A percentile compares a stretch with the other conserved stretches of the same genome.
Conservation (phyloP, 441 rosid genomes). For the Mallotus repandus region DNA sequence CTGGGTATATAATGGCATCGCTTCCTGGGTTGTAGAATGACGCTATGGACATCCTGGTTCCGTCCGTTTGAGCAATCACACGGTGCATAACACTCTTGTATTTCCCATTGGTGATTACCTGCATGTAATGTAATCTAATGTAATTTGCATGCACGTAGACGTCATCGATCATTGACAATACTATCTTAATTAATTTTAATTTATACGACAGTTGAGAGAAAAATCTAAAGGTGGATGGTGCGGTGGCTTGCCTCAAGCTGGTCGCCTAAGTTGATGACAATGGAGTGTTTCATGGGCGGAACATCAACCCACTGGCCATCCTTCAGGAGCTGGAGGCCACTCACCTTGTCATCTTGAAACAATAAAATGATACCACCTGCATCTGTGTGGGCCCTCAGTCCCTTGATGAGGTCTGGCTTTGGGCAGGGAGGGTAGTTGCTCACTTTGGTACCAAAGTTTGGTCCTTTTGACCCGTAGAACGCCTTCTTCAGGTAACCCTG, state of each 20-base stretch:
- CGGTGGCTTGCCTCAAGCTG: conserved; percentile 67
- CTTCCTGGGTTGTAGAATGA: conserved; percentile 94
- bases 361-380: conserved; percentile 90
- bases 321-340: conserved; percentile 93
- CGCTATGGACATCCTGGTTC: conserved; percentile 83
- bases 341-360: conserved; percentile 79
- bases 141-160: too few relatives aligned
- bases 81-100: conserved; percentile 88
- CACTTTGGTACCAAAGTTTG: conserved; percentile 86
- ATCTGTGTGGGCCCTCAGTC: conserved; percentile 90
- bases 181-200: too few relatives aligned
- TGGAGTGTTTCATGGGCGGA: conserved; percentile 89
- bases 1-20: conserved; percentile 82
- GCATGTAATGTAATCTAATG: not conserved
- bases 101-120: conserved; percentile 94
- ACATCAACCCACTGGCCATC: conserved; percentile 86
- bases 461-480: conserved; percentile 62
- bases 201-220: too few relatives aligned
- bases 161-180: too few relatives aligned
- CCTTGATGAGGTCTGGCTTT: conserved; percentile 81
- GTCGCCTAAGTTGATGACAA: conserved; percentile 94
- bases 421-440: conserved; percentile 97
- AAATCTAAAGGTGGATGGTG: too few relatives aligned
- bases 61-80: conserved; percentile 72
- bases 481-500: conserved; percentile 71